phyloP scores from a whole-genome alignment of 179 eudicot genomes.

The Carnegiea gigantea region DNA sequence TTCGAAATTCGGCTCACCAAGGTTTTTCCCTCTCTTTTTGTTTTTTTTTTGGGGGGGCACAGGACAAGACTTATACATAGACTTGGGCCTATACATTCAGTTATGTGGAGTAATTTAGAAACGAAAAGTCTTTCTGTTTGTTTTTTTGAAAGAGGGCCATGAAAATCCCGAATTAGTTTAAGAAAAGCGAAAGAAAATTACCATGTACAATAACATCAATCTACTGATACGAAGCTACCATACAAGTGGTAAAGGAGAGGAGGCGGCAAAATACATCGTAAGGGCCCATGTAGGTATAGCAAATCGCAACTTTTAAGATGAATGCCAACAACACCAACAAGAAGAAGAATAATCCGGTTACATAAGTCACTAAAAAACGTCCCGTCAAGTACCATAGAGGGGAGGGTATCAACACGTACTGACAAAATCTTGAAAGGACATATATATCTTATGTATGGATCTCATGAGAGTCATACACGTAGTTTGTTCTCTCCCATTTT shows the following conservation, averaged over 20 bases:
- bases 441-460: neutral
- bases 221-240: too few relatives aligned
- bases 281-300: neutral
- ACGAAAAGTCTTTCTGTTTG: too few relatives aligned
- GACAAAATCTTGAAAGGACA: neutral
- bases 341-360: neutral
- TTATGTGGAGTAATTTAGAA: too few relatives aligned
- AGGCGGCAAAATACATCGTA: neutral
- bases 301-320: slow-evolving; percentile 5
- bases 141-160: too few relatives aligned
- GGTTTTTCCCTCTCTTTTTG: too few relatives aligned
- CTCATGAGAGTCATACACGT: neutral
- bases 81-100: too few relatives aligned
- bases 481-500: neutral
- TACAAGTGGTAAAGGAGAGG: neutral
- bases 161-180: too few relatives aligned
- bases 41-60: too few relatives aligned
- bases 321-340: neutral
- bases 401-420: neutral
- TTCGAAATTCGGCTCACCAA: neutral
- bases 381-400: neutral
- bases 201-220: too few relatives aligned
- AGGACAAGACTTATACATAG: too few relatives aligned
- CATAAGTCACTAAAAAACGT: neutral
- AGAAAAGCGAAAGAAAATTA: too few relatives aligned